Percentiles rank a stretch among this genome's conserved stretches.
phyloP scores from a whole-genome alignment of 2,329 filamentous ascomycete genomes.

The Penicillium glabrum region DNA sequence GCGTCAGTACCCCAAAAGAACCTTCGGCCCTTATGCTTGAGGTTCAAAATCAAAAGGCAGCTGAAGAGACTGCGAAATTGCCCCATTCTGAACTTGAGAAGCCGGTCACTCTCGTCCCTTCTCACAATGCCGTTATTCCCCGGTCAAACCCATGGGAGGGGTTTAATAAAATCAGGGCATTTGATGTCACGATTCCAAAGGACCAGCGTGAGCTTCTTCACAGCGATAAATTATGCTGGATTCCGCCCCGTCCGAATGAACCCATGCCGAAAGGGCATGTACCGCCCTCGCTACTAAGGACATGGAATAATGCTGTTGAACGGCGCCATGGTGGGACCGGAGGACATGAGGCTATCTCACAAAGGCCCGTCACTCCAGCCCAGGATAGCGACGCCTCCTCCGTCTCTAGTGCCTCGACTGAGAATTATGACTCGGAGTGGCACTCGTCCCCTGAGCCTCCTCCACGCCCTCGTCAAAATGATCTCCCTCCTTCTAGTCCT shows the following conservation, averaged over 20 bases:
- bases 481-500: slow-evolving; percentile 1
- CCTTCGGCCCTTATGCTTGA: not conserved
- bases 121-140: not conserved
- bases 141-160: not conserved
- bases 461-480: not conserved
- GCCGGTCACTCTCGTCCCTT: not conserved
- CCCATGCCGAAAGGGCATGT: not conserved
- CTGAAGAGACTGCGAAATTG: not conserved
- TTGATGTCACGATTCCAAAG: not conserved
- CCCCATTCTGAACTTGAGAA: not conserved
- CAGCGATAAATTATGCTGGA: not conserved
- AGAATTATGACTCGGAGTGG: slow-evolving; percentile 15
- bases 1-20: not conserved
- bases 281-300: not conserved
- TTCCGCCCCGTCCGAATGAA: not conserved
- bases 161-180: not conserved
- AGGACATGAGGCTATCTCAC: not conserved
- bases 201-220: not conserved
- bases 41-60: not conserved
- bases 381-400: slow-evolving; percentile 19
- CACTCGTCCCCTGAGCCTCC: slow-evolving; percentile 10
- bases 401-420: not conserved
- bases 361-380: slow-evolving; percentile 8
- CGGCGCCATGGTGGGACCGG: not conserved
- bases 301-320: not conserved